Percentiles rank a stretch among this genome's conserved stretches.
Conservation (phyloP, 1,139 yeast species). For the Kodamaea sp. region DNA sequence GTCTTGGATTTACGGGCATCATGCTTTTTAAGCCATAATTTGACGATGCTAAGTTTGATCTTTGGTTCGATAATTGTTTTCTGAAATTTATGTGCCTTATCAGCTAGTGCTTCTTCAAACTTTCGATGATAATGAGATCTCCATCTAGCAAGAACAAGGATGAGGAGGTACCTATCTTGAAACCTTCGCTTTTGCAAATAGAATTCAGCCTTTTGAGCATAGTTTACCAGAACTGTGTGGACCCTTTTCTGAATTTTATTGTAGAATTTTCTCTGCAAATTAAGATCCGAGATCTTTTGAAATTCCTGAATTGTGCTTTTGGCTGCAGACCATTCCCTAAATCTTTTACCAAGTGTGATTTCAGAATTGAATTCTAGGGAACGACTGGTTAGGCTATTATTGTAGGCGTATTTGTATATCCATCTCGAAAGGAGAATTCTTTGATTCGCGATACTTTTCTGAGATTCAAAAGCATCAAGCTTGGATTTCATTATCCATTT, state of each 20-base stretch:
- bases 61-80: constrained; percentile 13
- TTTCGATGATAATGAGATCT: constrained; percentile 14
- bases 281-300: constrained; percentile 19
- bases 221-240: neutral
- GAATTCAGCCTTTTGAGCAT: constrained; percentile 5
- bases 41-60: constrained; percentile 14
- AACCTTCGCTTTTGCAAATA: constrained; percentile 2
- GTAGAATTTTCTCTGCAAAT: constrained; percentile 22
- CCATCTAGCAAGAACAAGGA: constrained; percentile 20
- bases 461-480: too few species aligned
- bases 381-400: too few species aligned
- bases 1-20: too few species aligned
- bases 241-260: constrained; percentile 9
- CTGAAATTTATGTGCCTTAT: constrained; percentile 19
- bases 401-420: too few species aligned
- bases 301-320: constrained; percentile 3
- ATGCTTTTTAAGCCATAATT: constrained; percentile 25
- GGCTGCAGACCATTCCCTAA: constrained; percentile 1
- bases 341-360: neutral
- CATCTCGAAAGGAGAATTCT: too few species aligned
- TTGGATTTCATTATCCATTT: too few species aligned
- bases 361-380: too few species aligned
- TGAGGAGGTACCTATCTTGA: constrained; percentile 7
- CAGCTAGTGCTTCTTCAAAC: constrained; percentile 18
- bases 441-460: too few species aligned